A percentile compares a stretch with the other conserved stretches of the same genome.
Conservation (phyloP, 805 yeast species). For the Starmerella powellii region DNA sequence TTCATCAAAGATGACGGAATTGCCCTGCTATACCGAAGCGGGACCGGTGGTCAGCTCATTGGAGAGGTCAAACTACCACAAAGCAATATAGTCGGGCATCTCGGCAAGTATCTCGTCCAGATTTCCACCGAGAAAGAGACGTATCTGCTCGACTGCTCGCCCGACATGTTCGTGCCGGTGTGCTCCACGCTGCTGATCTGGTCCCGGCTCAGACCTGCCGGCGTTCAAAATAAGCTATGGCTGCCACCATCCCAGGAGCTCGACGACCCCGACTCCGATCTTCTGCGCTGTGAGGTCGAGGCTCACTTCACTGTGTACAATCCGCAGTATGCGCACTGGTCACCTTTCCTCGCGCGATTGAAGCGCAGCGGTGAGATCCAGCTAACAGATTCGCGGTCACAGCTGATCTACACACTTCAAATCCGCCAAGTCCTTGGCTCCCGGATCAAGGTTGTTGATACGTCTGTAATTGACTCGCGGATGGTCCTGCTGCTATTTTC, state of each 20-base stretch:
- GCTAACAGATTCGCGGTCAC: constrained; percentile 6
- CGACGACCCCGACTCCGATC: constrained; percentile 5
- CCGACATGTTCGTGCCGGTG: constrained; percentile 3
- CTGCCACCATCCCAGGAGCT: constrained; percentile 13
- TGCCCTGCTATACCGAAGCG: constrained; percentile 8
- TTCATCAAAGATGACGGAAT: constrained; percentile 7
- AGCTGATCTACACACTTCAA: constrained; percentile 11
- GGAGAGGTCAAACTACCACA: constrained; percentile 16
- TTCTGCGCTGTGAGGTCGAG: constrained; percentile 19
- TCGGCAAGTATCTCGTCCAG: constrained; percentile 16
- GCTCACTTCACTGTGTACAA: constrained; percentile 17
- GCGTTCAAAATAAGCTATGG: constrained; percentile 20
- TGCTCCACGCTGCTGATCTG: constrained; percentile 18
- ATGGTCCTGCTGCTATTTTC: constrained; percentile 19
- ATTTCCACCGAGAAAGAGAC: constrained; percentile 10
- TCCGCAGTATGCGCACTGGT: constrained; percentile 17
- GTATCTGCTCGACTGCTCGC: constrained; percentile 4
- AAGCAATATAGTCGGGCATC: constrained; percentile 19
- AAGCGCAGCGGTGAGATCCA: constrained; percentile 18
- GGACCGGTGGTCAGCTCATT: constrained; percentile 4
- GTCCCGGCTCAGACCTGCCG: constrained; percentile 19
- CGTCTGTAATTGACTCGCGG: constrained; percentile 16
- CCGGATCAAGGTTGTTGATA: constrained; percentile 16
- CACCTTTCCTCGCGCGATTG: constrained; percentile 15
- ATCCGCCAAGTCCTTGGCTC: constrained; percentile 9